Conservation (phyloP, 2,329 filamentous ascomycete genomes). For the Calonectria henricotiae region DNA sequence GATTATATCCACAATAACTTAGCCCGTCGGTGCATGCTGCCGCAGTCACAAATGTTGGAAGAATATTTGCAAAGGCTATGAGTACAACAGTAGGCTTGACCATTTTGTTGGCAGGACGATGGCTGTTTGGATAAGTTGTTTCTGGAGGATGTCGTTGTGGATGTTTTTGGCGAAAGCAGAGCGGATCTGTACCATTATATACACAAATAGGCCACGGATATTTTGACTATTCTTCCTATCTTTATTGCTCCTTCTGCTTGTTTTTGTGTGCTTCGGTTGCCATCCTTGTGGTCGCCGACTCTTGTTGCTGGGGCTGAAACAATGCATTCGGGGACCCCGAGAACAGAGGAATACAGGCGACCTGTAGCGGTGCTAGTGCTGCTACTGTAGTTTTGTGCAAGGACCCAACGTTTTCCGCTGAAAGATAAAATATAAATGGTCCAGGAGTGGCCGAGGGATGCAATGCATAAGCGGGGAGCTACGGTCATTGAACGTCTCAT, state of each 20-base stretch:
- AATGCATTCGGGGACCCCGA: not conserved
- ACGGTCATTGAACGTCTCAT: not conserved
- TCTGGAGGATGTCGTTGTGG: not conserved
- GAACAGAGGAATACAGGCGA: not conserved
- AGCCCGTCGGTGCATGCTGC: not conserved
- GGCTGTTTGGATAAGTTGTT: not conserved
- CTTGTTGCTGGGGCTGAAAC: not conserved
- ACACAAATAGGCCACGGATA: not conserved
- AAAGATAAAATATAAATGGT: not conserved
- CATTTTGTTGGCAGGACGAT: not conserved
- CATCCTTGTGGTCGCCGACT: not conserved
- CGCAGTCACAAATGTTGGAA: not conserved
- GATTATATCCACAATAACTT: not conserved
- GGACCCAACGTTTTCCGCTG: not conserved
- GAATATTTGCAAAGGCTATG: not conserved
- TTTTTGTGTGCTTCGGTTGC: not conserved
- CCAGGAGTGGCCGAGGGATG: not conserved
- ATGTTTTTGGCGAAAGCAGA: not conserved
- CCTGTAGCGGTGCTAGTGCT: not conserved
- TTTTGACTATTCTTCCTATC: not conserved
- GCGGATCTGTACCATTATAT: not conserved
- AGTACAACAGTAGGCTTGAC: not conserved
- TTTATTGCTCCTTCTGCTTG: not conserved
- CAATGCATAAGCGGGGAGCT: not conserved
- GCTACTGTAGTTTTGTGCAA: not conserved